Base-by-base conservation (phyloP, 257 asterid genomes). In the Lithospermum erythrorhizon region DNA sequence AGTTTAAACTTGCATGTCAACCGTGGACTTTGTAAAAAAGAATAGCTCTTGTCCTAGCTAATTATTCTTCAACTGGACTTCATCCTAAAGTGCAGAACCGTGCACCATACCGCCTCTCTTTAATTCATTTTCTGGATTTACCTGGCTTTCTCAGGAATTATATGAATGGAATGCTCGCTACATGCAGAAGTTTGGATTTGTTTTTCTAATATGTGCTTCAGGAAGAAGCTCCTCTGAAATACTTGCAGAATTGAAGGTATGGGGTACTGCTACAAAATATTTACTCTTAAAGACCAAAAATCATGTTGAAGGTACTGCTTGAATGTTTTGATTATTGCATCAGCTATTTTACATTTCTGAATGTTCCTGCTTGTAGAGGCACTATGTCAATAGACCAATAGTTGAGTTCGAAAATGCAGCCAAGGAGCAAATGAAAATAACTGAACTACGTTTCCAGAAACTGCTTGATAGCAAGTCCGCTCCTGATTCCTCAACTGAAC, bases 361-460 rank as follows among this genome's bases (percentile, higher is more conserved):
- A 56, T 56, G 30, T 57, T 21, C 59, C 15, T 2, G n/a, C n/a
- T n/a, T n/a, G n/a, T n/a, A n/a, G n/a, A n/a, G n/a, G n/a, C n/a
- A n/a, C n/a, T n/a, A n/a, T 57, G 56, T 63, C n/a, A 84, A 86
- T 76, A 84, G 91, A 74, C 99, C 96, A 49, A 75, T 93, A 65
- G 73, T 84, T 65, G 99, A 93, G 80, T 72, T 89, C 61, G 95
- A 89, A 82, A 70, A 70, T 68, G 97, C 96, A 61, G 97, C 94
- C 27, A 66, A 80, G 71, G 99, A 89, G 77, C 97, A 93, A 78
- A 93, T 89, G 96, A 93, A 84, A 82, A 77, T 93, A 74, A 86
- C 90, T 13, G 91, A 89, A 71, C 65, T 89, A 57, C 97, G 97
- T 57, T 85, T 93, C 23, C 62, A 87, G 41, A 93, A 93, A 78